Percentiles rank a stretch among this genome's conserved stretches.
Conservation (phyloP, 352 stramenopile species). For the Pythium dissimile region DNA sequence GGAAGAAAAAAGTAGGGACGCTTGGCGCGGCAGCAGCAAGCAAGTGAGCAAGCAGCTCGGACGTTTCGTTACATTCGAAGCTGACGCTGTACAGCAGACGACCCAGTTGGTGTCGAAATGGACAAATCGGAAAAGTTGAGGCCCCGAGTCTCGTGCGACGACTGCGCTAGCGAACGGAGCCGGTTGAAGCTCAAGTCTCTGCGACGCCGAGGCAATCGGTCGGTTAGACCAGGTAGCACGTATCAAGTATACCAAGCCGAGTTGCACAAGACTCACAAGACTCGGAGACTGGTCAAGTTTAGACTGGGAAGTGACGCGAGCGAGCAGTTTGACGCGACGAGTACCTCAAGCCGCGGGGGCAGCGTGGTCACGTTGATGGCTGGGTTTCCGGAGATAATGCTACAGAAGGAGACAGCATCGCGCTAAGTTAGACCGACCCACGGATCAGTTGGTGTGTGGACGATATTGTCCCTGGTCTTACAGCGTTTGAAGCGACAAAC, state of each 20-base stretch:
- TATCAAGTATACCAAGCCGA: neutral
- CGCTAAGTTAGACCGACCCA: no score
- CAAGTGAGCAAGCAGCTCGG: no score
- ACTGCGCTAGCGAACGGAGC: neutral
- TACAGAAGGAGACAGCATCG: no score
- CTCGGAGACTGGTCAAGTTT: neutral
- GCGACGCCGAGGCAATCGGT: neutral
- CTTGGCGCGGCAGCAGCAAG: neutral
- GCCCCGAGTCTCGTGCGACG: neutral
- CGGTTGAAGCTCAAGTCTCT: conserved; percentile 4
- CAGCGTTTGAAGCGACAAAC: neutral
- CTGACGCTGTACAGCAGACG: neutral
- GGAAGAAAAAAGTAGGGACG: neutral
- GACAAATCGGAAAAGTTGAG: neutral
- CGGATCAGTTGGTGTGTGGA: no score
- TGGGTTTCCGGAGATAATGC: conserved; percentile 1
- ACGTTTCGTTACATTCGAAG: neutral
- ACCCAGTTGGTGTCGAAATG: neutral
- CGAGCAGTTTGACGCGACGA: conserved; percentile 2
- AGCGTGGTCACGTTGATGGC: neutral
- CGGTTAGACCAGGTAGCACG: neutral
- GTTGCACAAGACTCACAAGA: neutral
- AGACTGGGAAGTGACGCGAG: neutral
- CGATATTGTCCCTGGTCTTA: no score
- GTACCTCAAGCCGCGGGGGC: neutral